Base-by-base conservation (phyloP, 164 flowering plant genomes). In the Vitis cinerea region DNA sequence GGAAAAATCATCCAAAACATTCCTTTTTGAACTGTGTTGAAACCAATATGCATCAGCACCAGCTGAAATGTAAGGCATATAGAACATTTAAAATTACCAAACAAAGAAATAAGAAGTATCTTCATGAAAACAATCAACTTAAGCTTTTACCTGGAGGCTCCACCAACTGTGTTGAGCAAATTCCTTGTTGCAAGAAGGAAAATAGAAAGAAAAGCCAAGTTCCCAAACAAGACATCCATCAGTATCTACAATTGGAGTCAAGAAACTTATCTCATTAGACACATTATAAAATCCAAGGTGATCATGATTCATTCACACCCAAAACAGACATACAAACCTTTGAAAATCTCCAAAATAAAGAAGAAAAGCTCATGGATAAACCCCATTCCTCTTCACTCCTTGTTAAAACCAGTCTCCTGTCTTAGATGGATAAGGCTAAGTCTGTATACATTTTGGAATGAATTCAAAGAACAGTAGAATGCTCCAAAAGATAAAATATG, bases 191-290 rank as follows among this genome's bases (percentile, higher is more conserved):
- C 76, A 54, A 76, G 59, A 55, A 84, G 70, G 56, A 94, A 58
- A 64, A 74, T 56, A 47, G 60, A 54, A 61, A 89, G 44, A 78
- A 84, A 89, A 3, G 70, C 31, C 56, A 86, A 44, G 71, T 89
- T 92, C 64, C 85, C 92, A 4, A 87, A 47, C 53, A 87, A 37
- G 30, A 84, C 90, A 76, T 80, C 80, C 69, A 78, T 51, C 59
- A 84, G 59, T 50, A 88, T 73, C 94, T 94, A 77, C 66, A 69
- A 50, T 8, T 52, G 12, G 56, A 29, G 68, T 48, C 30, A 5
- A 47, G 8, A 63, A 61, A 10, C 15, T 19, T 55, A 56, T 44
- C 10, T 31, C 12, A 58, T 63, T 56, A 19, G 27, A 51, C 50
- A 48, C 10, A 0, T 3, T 3, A 56, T 30, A 69, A 47, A 67